Conservation (phyloP, 1,284 basidiomycete genomes). For the Apiotrichum gamsii region DNA sequence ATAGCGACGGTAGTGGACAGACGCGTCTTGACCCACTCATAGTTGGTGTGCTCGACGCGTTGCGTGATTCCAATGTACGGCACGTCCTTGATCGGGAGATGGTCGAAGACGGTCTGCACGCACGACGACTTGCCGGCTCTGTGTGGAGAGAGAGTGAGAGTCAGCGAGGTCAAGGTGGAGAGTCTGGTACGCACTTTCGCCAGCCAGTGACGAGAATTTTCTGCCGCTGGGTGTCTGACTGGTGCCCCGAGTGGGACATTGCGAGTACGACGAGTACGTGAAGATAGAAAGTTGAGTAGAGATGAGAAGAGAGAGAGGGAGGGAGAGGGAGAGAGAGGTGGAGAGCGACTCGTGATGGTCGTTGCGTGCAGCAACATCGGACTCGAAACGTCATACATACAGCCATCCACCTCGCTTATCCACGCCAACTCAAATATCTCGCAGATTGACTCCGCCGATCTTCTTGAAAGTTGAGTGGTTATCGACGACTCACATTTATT, state of each 20-base stretch:
- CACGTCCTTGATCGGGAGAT: constrained; percentile 74
- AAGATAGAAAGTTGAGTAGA: no score
- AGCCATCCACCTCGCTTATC: no score
- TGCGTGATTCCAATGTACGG: constrained; percentile 87
- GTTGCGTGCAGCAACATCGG: no score
- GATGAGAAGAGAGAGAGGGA: not conserved
- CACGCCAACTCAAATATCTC: not conserved
- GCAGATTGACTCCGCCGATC: no score
- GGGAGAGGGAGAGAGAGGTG: not conserved
- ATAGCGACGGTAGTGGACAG: no score
- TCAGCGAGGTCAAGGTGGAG: not conserved
- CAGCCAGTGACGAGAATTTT: constrained; percentile 74
- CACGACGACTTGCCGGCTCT: constrained; percentile 93
- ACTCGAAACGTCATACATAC: no score
- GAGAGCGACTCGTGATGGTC: no score
- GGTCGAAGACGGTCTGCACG: constrained; percentile 82
- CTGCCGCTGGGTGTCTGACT: constrained; percentile 12
- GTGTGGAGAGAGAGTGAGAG: no score
- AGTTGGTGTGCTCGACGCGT: constrained; percentile 64
- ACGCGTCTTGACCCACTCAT: constrained; percentile 66
- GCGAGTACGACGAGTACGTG: no score
- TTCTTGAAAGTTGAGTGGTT: no score
- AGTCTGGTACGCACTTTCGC: constrained; percentile 55
- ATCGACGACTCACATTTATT: no score
- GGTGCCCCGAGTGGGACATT: not conserved